Conservation (phyloP, 441 rosid genomes). For the Syzygium syzygioides region DNA sequence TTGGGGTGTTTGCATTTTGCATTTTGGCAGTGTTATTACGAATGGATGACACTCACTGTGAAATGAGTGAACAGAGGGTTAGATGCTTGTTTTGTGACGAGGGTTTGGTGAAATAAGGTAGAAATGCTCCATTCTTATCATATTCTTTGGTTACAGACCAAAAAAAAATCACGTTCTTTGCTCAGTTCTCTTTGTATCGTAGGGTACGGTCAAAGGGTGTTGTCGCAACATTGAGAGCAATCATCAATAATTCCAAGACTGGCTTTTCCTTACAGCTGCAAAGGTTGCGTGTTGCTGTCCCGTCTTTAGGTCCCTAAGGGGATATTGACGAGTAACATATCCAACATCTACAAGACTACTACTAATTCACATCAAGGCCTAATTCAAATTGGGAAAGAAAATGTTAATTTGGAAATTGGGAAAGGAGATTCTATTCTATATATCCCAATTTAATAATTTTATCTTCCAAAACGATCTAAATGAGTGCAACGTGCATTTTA, state of each 20-base stretch:
- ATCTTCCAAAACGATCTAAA: neutral
- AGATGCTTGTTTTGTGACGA: neutral
- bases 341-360: neutral
- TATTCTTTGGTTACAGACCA: neutral
- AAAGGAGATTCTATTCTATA: neutral
- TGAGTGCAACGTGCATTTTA: neutral
- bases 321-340: neutral
- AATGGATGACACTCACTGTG: neutral
- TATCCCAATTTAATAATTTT: too few species aligned
- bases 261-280: neutral
- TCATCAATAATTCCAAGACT: neutral
- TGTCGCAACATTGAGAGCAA: neutral
- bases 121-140: neutral
- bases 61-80: neutral
- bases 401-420: neutral
- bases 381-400: neutral
- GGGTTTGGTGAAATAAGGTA: neutral
- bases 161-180: too few species aligned
- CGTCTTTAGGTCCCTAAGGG: neutral
- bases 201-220: neutral
- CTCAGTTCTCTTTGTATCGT: neutral
- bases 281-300: neutral
- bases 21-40: neutral
- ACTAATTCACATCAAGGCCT: neutral
- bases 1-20: neutral